Evolutionary conservation across 1,284 basidiomycete genomes (phyloP).

Genomic region (Fomitopsis schrenkii): DNA sequence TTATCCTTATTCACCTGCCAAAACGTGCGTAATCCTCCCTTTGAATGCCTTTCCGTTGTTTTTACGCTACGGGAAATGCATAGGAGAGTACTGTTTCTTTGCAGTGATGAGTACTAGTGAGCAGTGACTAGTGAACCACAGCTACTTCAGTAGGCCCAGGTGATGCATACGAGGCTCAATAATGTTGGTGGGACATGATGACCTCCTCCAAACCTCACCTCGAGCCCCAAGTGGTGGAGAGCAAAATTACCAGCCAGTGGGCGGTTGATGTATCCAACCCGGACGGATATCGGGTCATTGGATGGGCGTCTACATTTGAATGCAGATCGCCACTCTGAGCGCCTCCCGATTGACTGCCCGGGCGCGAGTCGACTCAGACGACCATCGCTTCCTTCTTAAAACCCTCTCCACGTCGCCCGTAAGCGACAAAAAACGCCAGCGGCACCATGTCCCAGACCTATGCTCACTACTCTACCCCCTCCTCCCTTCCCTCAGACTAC

Average conservation of each 20-base stretch:
- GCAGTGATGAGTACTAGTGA: too few relatives aligned
- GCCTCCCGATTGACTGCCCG: not conserved
- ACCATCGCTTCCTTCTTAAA: not conserved
- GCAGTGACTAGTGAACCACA: too few relatives aligned
- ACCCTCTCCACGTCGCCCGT: not conserved
- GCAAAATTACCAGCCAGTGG: not conserved
- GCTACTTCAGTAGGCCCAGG: too few relatives aligned
- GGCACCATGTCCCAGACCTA: conserved; percentile 41
- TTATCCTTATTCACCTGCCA: too few relatives aligned
- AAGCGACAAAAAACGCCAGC: not conserved
- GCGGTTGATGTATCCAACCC: not conserved
- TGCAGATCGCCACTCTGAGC: not conserved
- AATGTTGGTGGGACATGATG: too few relatives aligned
- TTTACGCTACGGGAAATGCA: too few relatives aligned
- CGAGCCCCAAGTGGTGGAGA: too few relatives aligned
- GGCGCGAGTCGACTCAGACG: not conserved
- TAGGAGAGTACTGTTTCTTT: too few relatives aligned
- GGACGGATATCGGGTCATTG: not conserved
- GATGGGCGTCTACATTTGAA: not conserved
- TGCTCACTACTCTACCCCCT: conserved; percentile 43
- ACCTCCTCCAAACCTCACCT: too few relatives aligned
- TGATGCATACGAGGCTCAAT: too few relatives aligned
- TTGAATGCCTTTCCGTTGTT: too few relatives aligned
- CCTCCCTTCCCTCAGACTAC: conserved; percentile 62
- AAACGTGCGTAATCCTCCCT: too few relatives aligned